Evolutionary conservation across 495 filamentous ascomycete species (phyloP).

Genomic region (Sporormia fimetaria): DNA sequence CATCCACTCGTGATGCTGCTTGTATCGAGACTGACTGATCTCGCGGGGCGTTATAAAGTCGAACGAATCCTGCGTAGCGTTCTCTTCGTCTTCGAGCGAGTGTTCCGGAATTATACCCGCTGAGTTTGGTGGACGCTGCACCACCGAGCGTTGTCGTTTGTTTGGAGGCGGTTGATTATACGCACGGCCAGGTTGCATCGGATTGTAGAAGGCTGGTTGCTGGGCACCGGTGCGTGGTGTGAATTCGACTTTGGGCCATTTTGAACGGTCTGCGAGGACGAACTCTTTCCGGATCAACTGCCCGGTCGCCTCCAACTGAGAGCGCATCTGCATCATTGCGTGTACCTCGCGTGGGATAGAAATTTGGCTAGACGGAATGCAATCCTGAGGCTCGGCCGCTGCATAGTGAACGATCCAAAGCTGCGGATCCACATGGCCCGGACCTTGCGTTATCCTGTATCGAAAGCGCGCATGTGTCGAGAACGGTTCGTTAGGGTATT

Average conservation of each 20-base stretch:
- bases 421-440: conserved; percentile 60
- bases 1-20: conserved; percentile 98
- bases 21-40: conserved; percentile 70
- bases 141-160: conserved; percentile 29
- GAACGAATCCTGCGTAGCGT: conserved; percentile 75
- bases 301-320: conserved; percentile 62
- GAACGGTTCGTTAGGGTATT: conserved; percentile 51
- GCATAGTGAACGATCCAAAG: conserved; percentile 94
- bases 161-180: conserved; percentile 32
- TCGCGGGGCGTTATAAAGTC: conserved; percentile 81
- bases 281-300: conserved; percentile 85
- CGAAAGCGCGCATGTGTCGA: conserved; percentile 67
- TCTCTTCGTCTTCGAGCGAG: conserved; percentile 75
- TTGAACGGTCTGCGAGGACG: conserved; percentile 74
- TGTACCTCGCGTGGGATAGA: conserved; percentile 49
- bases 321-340: conserved; percentile 48
- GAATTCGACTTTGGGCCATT: conserved; percentile 77
- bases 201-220: conserved; percentile 12
- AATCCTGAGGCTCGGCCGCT: conserved; percentile 56
- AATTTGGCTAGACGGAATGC: conserved; percentile 54
- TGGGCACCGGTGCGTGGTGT: conserved; percentile 36
- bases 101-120: conserved; percentile 33
- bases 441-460: conserved; percentile 63
- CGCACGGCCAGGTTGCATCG: conserved; percentile 8
- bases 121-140: conserved; percentile 5